Conservation (phyloP, 345 rosid genomes). For the Salix koriyanagi region DNA sequence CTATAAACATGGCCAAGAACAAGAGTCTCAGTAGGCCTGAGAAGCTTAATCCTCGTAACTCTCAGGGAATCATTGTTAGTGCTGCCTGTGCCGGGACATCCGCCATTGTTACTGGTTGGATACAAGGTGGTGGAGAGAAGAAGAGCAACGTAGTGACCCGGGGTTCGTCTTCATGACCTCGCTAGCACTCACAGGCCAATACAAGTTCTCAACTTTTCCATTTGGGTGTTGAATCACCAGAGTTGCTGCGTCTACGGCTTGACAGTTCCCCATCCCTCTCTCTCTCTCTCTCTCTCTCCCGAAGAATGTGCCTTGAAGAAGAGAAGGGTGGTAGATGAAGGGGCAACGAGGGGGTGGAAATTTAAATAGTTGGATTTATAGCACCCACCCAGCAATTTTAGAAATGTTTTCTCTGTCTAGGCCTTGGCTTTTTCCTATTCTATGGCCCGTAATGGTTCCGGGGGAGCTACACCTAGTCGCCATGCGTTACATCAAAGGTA, state of each 20-base stretch:
- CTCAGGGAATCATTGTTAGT: conserved; percentile 38
- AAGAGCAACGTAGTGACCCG: conserved; percentile 89
- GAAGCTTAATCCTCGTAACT: conserved; percentile 85
- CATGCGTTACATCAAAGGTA: not conserved
- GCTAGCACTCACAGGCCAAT: conserved; percentile 56
- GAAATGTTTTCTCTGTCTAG: not conserved
- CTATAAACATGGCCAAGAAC: conserved; percentile 76
- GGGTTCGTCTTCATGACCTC: conserved; percentile 84
- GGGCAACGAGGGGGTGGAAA: not conserved
- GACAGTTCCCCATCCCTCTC: conserved; percentile 79
- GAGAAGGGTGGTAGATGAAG: not conserved
- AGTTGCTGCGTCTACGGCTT: conserved; percentile 75
- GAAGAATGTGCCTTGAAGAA: not conserved
- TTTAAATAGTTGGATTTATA: conserved; percentile 35
- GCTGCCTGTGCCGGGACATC: conserved; percentile 1
- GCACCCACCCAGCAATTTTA: conserved; percentile 28
- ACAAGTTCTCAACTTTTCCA: conserved; percentile 65
- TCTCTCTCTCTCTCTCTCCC: not conserved
- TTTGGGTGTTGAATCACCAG: conserved; percentile 71
- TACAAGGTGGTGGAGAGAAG: conserved; percentile 69
- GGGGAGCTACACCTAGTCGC: not conserved
- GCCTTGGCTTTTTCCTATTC: not conserved
- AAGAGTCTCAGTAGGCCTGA: conserved; percentile 75
- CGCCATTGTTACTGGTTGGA: conserved; percentile 23
- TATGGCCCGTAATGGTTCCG: not conserved